phyloP scores from a whole-genome alignment of 2,329 filamentous ascomycete species.

The Penicillium freii region DNA sequence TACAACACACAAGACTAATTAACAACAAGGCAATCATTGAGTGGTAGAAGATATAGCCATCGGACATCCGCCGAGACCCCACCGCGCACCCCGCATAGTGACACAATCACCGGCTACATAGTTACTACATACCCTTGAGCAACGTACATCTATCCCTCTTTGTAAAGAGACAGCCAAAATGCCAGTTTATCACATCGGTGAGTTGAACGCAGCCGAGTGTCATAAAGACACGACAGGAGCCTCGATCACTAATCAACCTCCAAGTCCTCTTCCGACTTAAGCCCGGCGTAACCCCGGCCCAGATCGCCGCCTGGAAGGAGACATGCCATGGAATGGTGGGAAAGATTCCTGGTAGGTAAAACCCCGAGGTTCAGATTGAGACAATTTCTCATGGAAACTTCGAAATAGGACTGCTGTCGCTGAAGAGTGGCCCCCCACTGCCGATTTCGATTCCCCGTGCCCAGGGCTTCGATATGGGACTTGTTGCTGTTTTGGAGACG shows the following conservation, averaged over 20 bases:
- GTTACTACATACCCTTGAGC: not conserved
- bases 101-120: not conserved
- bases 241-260: conserved; percentile 1
- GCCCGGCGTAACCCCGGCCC: conserved; percentile 34
- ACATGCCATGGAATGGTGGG: conserved; percentile 41
- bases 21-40: too few relatives aligned
- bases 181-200: conserved; percentile 45
- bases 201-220: conserved; percentile 7
- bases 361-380: not conserved
- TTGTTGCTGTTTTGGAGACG: conserved; percentile 49
- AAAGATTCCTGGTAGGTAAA: conserved; percentile 39
- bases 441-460: conserved; percentile 43
- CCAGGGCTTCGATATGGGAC: conserved; percentile 47
- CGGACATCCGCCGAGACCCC: conserved; percentile 10
- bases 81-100: not conserved
- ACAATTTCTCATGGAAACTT: not conserved
- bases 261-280: conserved; percentile 47
- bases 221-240: not conserved
- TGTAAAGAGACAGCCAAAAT: conserved; percentile 20
- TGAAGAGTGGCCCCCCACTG: conserved; percentile 40
- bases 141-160: not conserved
- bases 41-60: not conserved
- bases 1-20: too few relatives aligned
- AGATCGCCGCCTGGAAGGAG: conserved; percentile 34
- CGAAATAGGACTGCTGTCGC: conserved; percentile 31